Evolutionary conservation across 805 yeast species (phyloP).

Genomic region (Wickerhamiella alocasiicola): DNA sequence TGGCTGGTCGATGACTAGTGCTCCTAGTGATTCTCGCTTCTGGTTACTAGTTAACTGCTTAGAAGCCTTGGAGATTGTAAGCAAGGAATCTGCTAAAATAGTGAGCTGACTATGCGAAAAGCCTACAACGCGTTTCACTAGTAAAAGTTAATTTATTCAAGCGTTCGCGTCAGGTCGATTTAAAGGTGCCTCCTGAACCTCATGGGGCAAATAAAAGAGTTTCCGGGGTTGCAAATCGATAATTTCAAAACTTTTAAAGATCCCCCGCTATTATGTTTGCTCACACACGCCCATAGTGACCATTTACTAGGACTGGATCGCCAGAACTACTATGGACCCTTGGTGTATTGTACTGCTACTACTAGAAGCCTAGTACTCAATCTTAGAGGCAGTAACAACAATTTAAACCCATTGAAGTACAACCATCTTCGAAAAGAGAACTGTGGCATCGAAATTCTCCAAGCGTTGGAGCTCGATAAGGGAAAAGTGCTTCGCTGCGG

Average conservation of each 20-base stretch:
- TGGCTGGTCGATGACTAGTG: no score
- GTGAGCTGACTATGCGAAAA: no score
- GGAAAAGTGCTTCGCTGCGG: conserved; percentile 16
- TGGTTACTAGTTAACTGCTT: no score
- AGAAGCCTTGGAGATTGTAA: no score
- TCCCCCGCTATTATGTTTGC: conserved; percentile 24
- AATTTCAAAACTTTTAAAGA: conserved; percentile 19
- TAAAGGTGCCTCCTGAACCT: not conserved
- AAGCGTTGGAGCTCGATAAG: conserved; percentile 13
- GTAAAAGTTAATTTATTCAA: no score
- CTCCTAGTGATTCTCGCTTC: no score
- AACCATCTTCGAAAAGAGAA: conserved; percentile 19
- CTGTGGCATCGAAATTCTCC: conserved; percentile 19
- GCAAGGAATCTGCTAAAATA: no score
- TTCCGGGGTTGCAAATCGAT: conserved; percentile 35
- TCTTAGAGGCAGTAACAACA: conserved; percentile 15
- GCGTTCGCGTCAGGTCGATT: not conserved
- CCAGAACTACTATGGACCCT: conserved; percentile 28
- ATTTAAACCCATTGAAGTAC: conserved; percentile 18
- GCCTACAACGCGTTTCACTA: no score
- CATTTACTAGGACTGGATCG: conserved; percentile 39
- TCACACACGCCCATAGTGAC: conserved; percentile 46
- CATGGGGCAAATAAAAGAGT: conserved; percentile 30
- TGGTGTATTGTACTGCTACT: conserved; percentile 36
- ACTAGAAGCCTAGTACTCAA: conserved; percentile 27